Percentiles rank a stretch among this genome's conserved stretches.
Conservation (phyloP, 2,329 filamentous ascomycete genomes). For the Shiraia sp. region DNA sequence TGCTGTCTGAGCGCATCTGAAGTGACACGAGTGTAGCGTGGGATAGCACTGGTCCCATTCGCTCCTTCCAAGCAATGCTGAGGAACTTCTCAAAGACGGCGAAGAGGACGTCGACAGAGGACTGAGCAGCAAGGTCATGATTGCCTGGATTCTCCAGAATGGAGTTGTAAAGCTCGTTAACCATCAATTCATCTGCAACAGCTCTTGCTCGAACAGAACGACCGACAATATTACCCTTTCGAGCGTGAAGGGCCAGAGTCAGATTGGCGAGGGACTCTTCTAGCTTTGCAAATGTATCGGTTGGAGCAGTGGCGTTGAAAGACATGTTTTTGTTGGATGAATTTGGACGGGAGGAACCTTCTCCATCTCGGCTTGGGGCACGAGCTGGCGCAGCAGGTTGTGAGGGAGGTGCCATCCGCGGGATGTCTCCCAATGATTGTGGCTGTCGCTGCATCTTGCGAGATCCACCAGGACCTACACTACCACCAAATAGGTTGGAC, state of each 20-base stretch:
- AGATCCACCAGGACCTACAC: constrained; percentile 48
- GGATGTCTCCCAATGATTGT: constrained; percentile 41
- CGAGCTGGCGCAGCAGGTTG: constrained; percentile 40
- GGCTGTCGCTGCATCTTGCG: constrained; percentile 41
- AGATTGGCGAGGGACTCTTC: constrained; percentile 88
- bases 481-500: constrained; percentile 75
- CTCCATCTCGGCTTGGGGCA: constrained; percentile 42
- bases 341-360: constrained; percentile 35
- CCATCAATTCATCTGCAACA: constrained; percentile 72
- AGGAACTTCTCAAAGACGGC: constrained; percentile 93
- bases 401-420: constrained; percentile 38
- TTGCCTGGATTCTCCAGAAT: constrained; percentile 83
- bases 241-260: constrained; percentile 76
- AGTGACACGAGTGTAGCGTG: constrained; percentile 71
- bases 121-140: constrained; percentile 73
- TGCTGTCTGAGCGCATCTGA: constrained; percentile 66
- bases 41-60: constrained; percentile 83
- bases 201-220: constrained; percentile 72
- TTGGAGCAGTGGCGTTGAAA: constrained; percentile 29
- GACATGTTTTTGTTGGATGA: constrained; percentile 39
- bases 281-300: constrained; percentile 62
- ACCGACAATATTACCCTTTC: constrained; percentile 85
- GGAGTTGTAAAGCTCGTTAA: constrained; percentile 89
- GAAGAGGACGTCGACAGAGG: constrained; percentile 82
- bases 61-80: constrained; percentile 82